Base-by-base conservation (phyloP, 805 yeast genomes). In the Saccharomyces eubayanus region DNA sequence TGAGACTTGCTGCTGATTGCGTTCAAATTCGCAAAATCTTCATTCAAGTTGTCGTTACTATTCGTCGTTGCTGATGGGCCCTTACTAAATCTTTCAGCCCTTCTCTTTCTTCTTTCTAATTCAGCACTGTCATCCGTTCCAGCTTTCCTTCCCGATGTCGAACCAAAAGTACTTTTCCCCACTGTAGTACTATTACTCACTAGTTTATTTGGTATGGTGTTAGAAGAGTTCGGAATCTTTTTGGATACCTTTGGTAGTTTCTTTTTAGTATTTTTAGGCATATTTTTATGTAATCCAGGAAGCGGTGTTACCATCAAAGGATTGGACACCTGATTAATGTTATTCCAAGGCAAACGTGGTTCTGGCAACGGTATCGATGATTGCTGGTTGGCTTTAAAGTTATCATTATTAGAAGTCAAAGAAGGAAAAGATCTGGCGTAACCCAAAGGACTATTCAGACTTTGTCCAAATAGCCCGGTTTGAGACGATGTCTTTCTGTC, bases 41-140 rank as follows among this genome's bases (percentile, higher is more conserved):
- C 66, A 11, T 53, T 51, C 21, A 53, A 53, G 8, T 55, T 53
- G 21, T 57, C 54, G 20, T 48, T 50, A 28, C 49, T 29, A 8
- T 50, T 46, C 9, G 24, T 47, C 4, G 16, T 48, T 9, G 51
- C 21, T 14, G 50, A 30, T n/a, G 52, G 40, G 5, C 59, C 68
- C 43, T 55, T 60, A 36, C 69, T 69, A 57, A 74, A 74, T 55
- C 74, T 64, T 52, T 69, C 70, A 9, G 73, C 71, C 43, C 77
- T 67, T 45, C 61, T 64, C 40, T 57, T 66, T 53, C 70, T 67
- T 56, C 69, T 67, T 9, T 60, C 64, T 5, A 51, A 57, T 10
- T 69, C 68, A 1, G 57, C 57, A 16, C 24, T 36, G 43, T 21
- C 43, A 36, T 16, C 24, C 24, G 8, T n/a, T 36, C 20, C 24